phyloP scores from a whole-genome alignment of 306 rosid genomes.

The Quercus parvula region DNA sequence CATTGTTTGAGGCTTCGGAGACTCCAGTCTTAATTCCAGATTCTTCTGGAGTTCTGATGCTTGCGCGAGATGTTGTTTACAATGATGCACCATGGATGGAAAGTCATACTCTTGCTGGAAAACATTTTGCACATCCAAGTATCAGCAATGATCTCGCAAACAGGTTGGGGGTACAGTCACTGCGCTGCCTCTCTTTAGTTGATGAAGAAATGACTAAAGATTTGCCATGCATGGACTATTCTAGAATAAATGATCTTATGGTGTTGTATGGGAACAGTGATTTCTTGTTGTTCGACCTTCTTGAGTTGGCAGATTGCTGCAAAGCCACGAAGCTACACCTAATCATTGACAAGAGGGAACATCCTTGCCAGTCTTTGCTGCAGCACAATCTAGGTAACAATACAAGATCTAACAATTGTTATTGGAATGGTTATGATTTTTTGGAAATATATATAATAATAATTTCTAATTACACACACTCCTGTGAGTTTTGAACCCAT shows the following conservation, averaged over 20 bases:
- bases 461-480: not conserved
- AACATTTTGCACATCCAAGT: constrained; percentile 78
- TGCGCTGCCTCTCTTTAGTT: constrained; percentile 85
- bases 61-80: constrained; percentile 67
- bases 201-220: constrained; percentile 85
- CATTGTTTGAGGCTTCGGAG: constrained; percentile 49
- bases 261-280: constrained; percentile 67
- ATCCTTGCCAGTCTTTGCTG: constrained; percentile 87
- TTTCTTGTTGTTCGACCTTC: constrained; percentile 80
- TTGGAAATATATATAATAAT: not conserved
- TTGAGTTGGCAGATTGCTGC: constrained; percentile 98
- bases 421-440: not conserved
- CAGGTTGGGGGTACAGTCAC: constrained; percentile 79
- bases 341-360: constrained; percentile 91
- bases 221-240: constrained; percentile 85
- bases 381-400: constrained; percentile 87
- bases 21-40: constrained; percentile 77
- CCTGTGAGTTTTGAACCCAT: too few species aligned
- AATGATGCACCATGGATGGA: constrained; percentile 99
- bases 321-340: constrained; percentile 80
- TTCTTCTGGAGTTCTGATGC: constrained; percentile 70
- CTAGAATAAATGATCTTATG: constrained; percentile 80
- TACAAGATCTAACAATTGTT: not conserved
- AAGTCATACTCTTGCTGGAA: constrained; percentile 61
- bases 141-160: constrained; percentile 87